Percentiles rank a stretch among this genome's conserved stretches.
phyloP scores from a whole-genome alignment of 164 flowering plant species.

The grape (Vitis vinifera) region DNA sequence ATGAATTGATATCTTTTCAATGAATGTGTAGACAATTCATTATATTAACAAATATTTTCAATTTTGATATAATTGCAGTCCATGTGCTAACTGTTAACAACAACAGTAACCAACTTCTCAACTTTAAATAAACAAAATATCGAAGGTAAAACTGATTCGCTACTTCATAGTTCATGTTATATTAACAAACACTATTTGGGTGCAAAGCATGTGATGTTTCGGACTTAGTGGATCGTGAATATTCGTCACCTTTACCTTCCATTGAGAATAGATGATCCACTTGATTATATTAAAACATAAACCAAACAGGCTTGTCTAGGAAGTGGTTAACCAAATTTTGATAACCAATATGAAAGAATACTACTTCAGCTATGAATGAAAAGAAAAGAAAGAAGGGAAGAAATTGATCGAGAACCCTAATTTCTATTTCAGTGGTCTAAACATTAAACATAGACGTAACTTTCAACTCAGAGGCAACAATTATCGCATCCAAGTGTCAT shows the following conservation, averaged over 20 bases:
- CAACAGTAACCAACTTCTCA: slow-evolving; percentile 12
- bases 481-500: slow-evolving; percentile 7
- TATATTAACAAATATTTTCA: too few species aligned
- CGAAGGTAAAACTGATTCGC: background rate
- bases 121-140: background rate
- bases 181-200: background rate
- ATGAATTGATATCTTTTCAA: too few species aligned
- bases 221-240: background rate
- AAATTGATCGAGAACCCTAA: background rate
- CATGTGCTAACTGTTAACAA: slow-evolving; percentile 19
- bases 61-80: slow-evolving; percentile 1
- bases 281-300: background rate
- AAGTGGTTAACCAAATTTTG: too few species aligned
- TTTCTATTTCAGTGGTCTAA: background rate
- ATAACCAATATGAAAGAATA: too few species aligned
- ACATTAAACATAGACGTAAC: background rate
- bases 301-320: background rate
- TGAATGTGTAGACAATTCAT: too few species aligned
- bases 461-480: background rate
- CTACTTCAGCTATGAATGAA: too few species aligned
- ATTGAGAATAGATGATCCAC: slow-evolving; percentile 1
- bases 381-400: background rate
- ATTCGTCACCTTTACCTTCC: background rate
- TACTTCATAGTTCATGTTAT: background rate
- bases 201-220: slow-evolving; percentile 1